Evolutionary conservation across 1,139 yeast species (phyloP), one percentile per base, ranked within the genome.

Genomic region (Yamadazyma oceani): DNA sequence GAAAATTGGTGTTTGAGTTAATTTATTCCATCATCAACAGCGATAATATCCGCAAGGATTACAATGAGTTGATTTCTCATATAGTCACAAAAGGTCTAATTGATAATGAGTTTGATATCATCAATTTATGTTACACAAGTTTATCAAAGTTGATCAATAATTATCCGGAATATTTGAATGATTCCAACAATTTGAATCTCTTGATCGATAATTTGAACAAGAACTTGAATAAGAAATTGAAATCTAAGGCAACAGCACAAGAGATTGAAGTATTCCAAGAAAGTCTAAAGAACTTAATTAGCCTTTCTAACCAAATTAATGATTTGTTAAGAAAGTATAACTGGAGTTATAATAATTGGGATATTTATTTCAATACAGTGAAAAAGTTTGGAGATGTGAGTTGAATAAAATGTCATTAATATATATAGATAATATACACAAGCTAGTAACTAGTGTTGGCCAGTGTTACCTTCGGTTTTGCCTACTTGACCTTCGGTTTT

Each of bases 1-100:
- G 96, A 39, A 85, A 85, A 54, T 73, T 85, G 35, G 73, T 86
- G 8, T 85, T 82, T 55, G 96, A 87, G 53, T 65, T 83, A 23
- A 64, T 86, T 34, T 82, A 82, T 54, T 73, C 86, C 5, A 58
- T 85, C 16, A 57, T 64, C 24, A 58, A 58, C 32, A 55, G 56
- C 12, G 49, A 51, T 13, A 46, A 47, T 8, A 46, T 61, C 23
- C 33, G 49, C 14, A 48, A 62, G 21, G 48, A 59, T 32, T 48
- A 60, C 31, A 46, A 45, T 14, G 51, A 46, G 12, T 55, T 69
- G 9, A 62, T 61, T 2, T 41, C 44, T 9, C 55, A 55, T n/a
- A 57, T 70, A 8, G 50, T 68, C 35, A 50, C 50, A 10, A 50
- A 55, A 23, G 75, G 76, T 0, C 53, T 71, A 31, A 45, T 46